Conservation (phyloP, 768 basidiomycete species). For the Boletus subparvulus region DNA sequence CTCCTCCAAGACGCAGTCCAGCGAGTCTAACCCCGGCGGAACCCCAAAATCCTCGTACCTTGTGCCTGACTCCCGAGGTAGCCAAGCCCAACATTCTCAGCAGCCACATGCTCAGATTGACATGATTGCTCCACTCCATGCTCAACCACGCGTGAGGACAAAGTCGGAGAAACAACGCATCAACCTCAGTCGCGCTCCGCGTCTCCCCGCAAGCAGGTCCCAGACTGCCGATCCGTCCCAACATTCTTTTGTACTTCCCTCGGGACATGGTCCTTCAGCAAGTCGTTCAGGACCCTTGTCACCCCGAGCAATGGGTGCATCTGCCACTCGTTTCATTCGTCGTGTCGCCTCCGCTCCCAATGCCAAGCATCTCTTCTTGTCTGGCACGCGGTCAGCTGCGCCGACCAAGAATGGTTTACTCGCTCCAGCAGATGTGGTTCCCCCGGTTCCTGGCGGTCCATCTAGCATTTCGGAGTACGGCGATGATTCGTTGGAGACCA, state of each 20-base stretch:
- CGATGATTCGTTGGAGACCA: conserved; percentile 71
- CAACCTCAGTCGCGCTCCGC: conserved; percentile 48
- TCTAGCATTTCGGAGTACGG: conserved; percentile 57
- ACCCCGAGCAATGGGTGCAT: conserved; percentile 66
- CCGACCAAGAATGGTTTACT: conserved; percentile 77
- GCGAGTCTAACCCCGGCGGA: conserved; percentile 55
- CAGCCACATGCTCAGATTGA: conserved; percentile 15
- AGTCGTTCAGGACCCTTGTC: conserved; percentile 54
- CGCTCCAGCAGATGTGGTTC: conserved; percentile 63
- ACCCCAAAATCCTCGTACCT: conserved; percentile 32
- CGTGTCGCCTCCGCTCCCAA: conserved; percentile 97
- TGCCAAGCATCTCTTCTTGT: conserved; percentile 83
- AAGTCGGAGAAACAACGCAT: conserved; percentile 49
- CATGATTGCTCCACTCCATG: conserved; percentile 26
- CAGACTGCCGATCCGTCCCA: conserved; percentile 37
- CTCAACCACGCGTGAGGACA: conserved; percentile 34
- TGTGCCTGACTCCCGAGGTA: conserved; percentile 26
- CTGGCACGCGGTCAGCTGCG: conserved; percentile 54
- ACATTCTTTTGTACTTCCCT: conserved; percentile 40
- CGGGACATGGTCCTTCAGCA: conserved; percentile 29
- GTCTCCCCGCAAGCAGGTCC: conserved; percentile 26
- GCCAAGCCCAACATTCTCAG: conserved; percentile 12
- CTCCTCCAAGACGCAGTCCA: conserved; percentile 74
- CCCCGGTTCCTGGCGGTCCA: conserved; percentile 50
- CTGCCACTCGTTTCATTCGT: conserved; percentile 86